Conservation (phyloP, 129 eudicot species). For the Saussurea involucrata region DNA sequence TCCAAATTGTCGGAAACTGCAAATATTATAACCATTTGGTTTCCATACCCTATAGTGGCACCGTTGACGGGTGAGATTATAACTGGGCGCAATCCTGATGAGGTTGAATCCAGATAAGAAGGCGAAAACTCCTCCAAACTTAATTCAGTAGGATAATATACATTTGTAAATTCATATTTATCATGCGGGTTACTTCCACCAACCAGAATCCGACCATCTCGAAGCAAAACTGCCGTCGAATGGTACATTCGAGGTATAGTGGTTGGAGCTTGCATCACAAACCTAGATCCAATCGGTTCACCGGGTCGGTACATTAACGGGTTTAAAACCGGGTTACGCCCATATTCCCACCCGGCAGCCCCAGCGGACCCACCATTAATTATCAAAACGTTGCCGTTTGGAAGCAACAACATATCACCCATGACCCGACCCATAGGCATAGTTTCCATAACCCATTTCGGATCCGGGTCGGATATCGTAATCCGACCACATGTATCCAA, state of each 20-base stretch:
- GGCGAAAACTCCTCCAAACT: constrained; percentile 74
- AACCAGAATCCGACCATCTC: constrained; percentile 57
- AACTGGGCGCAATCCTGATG: constrained; percentile 34
- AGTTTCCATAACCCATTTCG: constrained; percentile 60
- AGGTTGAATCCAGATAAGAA: constrained; percentile 34
- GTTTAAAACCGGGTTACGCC: constrained; percentile 48
- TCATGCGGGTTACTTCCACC: constrained; percentile 65
- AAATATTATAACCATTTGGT: constrained; percentile 29
- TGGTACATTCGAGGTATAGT: constrained; percentile 60
- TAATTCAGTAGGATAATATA: constrained; percentile 58
- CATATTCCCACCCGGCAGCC: constrained; percentile 60
- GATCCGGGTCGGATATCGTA: constrained; percentile 46
- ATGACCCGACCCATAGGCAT: constrained; percentile 70
- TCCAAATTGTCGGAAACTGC: constrained; percentile 27
- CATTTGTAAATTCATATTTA: constrained; percentile 40
- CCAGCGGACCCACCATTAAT: constrained; percentile 57
- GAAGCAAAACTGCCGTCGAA: constrained; percentile 44
- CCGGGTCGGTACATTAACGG: constrained; percentile 49
- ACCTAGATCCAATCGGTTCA: constrained; percentile 19
- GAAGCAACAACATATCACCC: constrained; percentile 68
- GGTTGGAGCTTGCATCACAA: constrained; percentile 36
- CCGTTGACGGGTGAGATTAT: constrained; percentile 37
- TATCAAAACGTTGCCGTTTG: constrained; percentile 47
- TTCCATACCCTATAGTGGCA: constrained; percentile 19
- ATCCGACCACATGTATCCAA: constrained; percentile 54